phyloP scores from a whole-genome alignment of 2,329 filamentous ascomycete species.

The Trichoderma semiorbis region DNA sequence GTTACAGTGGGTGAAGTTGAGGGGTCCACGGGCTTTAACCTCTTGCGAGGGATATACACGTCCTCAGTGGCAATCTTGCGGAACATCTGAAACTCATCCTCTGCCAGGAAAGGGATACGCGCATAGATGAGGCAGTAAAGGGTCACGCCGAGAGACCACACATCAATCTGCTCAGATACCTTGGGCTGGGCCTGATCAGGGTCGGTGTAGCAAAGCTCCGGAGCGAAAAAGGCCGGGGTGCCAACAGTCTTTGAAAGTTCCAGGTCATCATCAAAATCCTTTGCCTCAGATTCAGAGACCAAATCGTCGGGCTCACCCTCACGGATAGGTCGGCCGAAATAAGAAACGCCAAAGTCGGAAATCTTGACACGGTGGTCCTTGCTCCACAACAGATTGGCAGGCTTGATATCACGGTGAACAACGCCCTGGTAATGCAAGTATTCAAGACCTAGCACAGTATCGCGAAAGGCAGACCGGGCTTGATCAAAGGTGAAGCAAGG shows the following conservation, averaged over 20 bases:
- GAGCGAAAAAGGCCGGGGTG: constrained; percentile 95
- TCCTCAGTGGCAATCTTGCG: constrained; percentile 86
- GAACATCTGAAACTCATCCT: constrained; percentile 91
- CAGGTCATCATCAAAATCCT: constrained; percentile 85
- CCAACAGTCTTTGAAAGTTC: constrained; percentile 98
- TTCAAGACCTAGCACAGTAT: constrained; percentile 88
- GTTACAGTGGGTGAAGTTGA: constrained; percentile 53
- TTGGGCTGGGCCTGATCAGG: constrained; percentile 65
- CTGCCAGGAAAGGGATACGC: constrained; percentile 86
- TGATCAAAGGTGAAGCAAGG: constrained; percentile 86
- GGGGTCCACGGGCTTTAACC: constrained; percentile 72
- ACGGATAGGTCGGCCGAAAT: constrained; percentile 82
- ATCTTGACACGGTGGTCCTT: constrained; percentile 88
- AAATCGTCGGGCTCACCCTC: constrained; percentile 76
- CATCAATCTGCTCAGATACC: constrained; percentile 90
- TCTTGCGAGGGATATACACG: constrained; percentile 79
- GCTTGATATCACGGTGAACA: constrained; percentile 81
- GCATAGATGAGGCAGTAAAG: constrained; percentile 94
- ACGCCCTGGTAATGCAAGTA: constrained; percentile 88
- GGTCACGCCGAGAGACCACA: constrained; percentile 95
- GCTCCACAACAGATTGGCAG: constrained; percentile 87
- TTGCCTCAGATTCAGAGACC: constrained; percentile 75
- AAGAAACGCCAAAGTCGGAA: constrained; percentile 97
- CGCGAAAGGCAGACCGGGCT: constrained; percentile 80
- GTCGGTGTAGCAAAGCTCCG: constrained; percentile 90